Conservation (phyloP, 495 filamentous ascomycete species). For the Aspergillus coremiiformis region DNA sequence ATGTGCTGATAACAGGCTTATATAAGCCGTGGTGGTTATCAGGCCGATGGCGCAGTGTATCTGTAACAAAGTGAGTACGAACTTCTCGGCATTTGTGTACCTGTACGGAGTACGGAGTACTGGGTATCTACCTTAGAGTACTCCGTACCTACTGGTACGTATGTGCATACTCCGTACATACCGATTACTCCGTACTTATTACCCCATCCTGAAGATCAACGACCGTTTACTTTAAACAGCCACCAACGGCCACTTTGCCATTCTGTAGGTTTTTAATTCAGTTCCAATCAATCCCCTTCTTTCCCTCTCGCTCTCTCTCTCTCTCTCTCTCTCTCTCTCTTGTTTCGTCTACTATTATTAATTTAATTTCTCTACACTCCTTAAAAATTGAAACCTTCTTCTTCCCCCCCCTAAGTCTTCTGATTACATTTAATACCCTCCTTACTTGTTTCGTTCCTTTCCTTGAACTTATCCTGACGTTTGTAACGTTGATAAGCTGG, state of each 20-base stretch:
- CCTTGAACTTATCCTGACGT: not conserved
- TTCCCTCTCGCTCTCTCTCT: not conserved
- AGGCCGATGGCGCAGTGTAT: not conserved
- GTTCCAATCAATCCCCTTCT: not conserved
- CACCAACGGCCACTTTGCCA: constrained; percentile 11
- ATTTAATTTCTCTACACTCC: not conserved
- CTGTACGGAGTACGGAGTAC: too few relatives aligned
- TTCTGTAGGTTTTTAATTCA: constrained; percentile 2
- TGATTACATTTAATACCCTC: not conserved
- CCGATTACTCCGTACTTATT: not conserved
- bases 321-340: not conserved
- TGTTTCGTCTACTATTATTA: too few relatives aligned
- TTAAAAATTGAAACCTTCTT: not conserved
- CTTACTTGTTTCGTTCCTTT: not conserved
- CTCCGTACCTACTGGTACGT: not conserved
- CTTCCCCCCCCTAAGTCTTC: not conserved
- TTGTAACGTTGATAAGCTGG: not conserved
- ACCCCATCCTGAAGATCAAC: not conserved
- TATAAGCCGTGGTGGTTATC: not conserved
- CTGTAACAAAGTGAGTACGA: not conserved
- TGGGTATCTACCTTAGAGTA: too few relatives aligned
- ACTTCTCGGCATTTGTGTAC: not conserved
- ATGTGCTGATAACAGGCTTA: constrained; percentile 11
- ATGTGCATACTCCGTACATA: too few relatives aligned
- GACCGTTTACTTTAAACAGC: not conserved